Base-by-base conservation (phyloP, 176 grass and related monocot genomes). In the Avena atlantica region DNA sequence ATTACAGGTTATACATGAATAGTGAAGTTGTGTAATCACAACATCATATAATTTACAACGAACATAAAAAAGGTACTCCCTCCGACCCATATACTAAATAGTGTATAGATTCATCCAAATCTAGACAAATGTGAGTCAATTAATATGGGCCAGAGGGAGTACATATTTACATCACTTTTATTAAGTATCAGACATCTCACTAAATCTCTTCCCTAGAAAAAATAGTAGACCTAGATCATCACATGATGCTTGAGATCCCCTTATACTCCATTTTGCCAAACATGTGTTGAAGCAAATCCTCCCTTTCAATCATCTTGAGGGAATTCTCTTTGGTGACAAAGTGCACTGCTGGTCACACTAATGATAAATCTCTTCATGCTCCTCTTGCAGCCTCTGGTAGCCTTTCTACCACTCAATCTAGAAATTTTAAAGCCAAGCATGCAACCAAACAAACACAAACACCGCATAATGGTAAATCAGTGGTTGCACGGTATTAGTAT, bases 251-350 rank as follows among this genome's bases (percentile, higher is more conserved):
- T 98, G 27, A 93, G 96, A 98, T 91, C 52, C 96, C 95, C 70
- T 98, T 95, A 57, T 34, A 34, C 56, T 98, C 90, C 55, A 91
- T 93, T 86, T 95, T 93, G 65, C 95, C 91, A 86, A 98, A 90
- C 8, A 91, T 90, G 25, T 98, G 92, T 69, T 98, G 88, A 11
- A 98, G 83, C 31, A 98, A 88, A 34, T 34, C 31, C 31, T 34
- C 31, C 31, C 31, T 34, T 34, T 34, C 31, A 34, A 34, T 34
- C 31, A 98, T 95, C 2, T 66, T 70, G 25, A 98, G 88, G 78
- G 95, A 95, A 1, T 95, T 86, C 65, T 98, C 91, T 85, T 93
- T 95, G 34, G 87, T 92, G 36, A 95, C 84, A 74, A 98, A 98
- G 86, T 93, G 88, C 12, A 67, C 95, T 89, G 72, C 91, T 98